These are phyloP conservation scores for Oryza nivara DNA, from an alignment of 176 grass and related monocot genomes.

Conservation along the genomic window DNA sequence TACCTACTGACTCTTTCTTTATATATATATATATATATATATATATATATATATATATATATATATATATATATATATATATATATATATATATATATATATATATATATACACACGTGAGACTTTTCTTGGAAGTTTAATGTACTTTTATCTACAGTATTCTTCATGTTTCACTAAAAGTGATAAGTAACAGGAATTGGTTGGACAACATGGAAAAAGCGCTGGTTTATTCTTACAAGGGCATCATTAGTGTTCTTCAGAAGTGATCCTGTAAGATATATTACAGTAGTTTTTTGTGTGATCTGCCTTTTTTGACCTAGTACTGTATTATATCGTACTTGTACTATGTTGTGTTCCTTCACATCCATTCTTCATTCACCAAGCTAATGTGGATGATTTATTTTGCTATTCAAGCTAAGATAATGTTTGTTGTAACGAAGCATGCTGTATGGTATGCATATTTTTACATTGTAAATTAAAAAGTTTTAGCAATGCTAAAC, in stretches of 20 bases:
- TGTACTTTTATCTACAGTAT: slow-evolving; percentile 16
- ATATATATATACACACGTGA: not conserved
- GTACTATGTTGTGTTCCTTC: slow-evolving; percentile 21
- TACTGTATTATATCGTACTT: slow-evolving; percentile 14
- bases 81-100: no score
- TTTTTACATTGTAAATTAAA: slow-evolving; percentile 21
- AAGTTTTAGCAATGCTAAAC: slow-evolving; percentile 15
- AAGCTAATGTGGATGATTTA: slow-evolving; percentile 32
- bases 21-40: no score
- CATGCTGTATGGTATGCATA: slow-evolving; percentile 1
- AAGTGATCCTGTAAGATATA: slow-evolving; percentile 82
- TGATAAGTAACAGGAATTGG: slow-evolving; percentile 72
- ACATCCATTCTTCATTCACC: slow-evolving; percentile 12
- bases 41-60: no score
- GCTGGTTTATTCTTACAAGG: slow-evolving; percentile 97
- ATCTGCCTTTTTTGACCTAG: slow-evolving; percentile 13
- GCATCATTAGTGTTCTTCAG: slow-evolving; percentile 91
- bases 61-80: no score
- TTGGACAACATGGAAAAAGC: slow-evolving; percentile 99
- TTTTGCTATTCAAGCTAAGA: slow-evolving; percentile 29
- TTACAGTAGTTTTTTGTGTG: slow-evolving; percentile 5
- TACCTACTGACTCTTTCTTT: no score
- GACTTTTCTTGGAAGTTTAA: slow-evolving; percentile 24
- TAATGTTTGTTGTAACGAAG: slow-evolving; percentile 5
- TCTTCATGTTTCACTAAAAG: slow-evolving; percentile 40